Base-by-base conservation (phyloP, 106 monocot genomes). In the Acorus gramineus region DNA sequence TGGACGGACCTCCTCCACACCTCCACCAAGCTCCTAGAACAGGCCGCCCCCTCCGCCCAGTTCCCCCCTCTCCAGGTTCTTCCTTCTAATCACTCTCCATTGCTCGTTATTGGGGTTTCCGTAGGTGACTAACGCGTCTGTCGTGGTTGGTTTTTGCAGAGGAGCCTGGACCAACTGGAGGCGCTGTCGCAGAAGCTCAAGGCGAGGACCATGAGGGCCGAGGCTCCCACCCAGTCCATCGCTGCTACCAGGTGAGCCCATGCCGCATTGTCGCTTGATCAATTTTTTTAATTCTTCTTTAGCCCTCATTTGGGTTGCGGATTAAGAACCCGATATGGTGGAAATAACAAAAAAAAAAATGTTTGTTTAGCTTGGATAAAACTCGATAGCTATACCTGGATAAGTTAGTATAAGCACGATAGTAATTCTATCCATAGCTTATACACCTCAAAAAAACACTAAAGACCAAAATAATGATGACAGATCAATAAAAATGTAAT, bases 111-210 rank as follows among this genome's bases (percentile, higher is more conserved):
- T 11, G 47, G 9, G 44, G 42, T 56, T 53, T 7, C 6, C 28
- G 28, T 28, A 1, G 28, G 28, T 28, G 1, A 28, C 28, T 11
- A 46, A 56, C 54, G 44, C 57, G 13, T 10, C 8, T 10, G 45
- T 53, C 44, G 64, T 52, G 52, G 7, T 69, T 43, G 51, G 28
- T 43, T 7, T 5, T 68, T 52, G 57, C 79, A 96, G 95, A 80
- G 96, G 75, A 98, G 81, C 69, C 68, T 98, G 42, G 96, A 98
- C 55, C 96, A 98, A 61, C 60, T 98, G 66, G 96, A 98, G 73
- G 59, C 77, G 8, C 79, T 98, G 7, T 98, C 96, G 13, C 91
- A 85, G 76, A 98, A 91, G 79, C 81, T 98, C 60, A 91, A 91
- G 72, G 55, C 96, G 42, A 98, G 88, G 61, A 88, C 96, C 12